These are phyloP conservation scores for Lipomyces chichibuensis DNA, from an alignment of 805 yeast genomes.

Conservation along the genomic window DNA sequence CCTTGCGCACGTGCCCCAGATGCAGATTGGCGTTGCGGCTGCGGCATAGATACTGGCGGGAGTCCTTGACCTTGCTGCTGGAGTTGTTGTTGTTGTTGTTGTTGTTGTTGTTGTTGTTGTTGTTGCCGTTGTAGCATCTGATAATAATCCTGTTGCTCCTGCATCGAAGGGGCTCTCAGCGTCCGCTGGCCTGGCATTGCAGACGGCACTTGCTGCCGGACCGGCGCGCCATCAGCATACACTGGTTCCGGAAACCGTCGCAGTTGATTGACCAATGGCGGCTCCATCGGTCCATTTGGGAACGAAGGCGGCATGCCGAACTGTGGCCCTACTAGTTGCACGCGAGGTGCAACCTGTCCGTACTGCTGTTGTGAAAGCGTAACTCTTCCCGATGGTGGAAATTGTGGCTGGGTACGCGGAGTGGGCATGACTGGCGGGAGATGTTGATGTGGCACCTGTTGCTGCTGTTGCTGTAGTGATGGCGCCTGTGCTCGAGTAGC, in stretches of 20 bases:
- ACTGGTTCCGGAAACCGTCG: not conserved
- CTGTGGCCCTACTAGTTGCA: not conserved
- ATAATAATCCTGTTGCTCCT: constrained; percentile 31
- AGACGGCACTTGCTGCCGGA: constrained; percentile 35
- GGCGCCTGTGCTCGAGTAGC: constrained; percentile 38
- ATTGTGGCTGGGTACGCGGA: constrained; percentile 21
- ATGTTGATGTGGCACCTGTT: constrained; percentile 5
- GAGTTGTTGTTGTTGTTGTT: constrained; percentile 8
- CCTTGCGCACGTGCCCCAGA: not conserved
- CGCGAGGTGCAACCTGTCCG: not conserved
- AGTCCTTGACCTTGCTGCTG: not conserved
- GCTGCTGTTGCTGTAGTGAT: constrained; percentile 29
- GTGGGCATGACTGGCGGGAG: constrained; percentile 2
- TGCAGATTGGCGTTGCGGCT: constrained; percentile 17
- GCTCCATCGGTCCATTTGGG: constrained; percentile 38
- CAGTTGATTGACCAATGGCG: constrained; percentile 33
- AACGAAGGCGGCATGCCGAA: not conserved
- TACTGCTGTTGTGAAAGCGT: not conserved
- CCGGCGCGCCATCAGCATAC: constrained; percentile 20
- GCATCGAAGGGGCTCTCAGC: constrained; percentile 36
- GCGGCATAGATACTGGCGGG: not conserved
- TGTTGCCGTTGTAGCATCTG: constrained; percentile 17
- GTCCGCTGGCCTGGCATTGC: constrained; percentile 1
- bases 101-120: constrained; percentile 5
- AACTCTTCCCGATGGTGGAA: not conserved